Evolutionary conservation across 1,139 yeast genomes (phyloP).

Genomic region (Yamadazyma kanchanaburiensis): DNA sequence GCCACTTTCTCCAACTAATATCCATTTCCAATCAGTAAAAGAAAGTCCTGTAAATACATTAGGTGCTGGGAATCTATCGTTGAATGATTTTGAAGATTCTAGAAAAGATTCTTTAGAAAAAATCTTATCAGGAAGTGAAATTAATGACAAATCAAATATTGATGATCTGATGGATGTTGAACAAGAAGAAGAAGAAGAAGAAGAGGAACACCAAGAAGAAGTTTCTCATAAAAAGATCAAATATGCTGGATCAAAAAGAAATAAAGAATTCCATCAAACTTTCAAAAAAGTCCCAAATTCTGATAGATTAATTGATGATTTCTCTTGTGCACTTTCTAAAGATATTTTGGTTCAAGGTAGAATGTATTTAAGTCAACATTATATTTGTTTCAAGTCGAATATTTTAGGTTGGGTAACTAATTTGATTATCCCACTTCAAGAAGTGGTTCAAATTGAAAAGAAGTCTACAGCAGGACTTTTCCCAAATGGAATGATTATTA

Average conservation of each 20-base stretch:
- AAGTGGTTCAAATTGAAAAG: constrained; percentile 69
- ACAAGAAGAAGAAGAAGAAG: constrained; percentile 6
- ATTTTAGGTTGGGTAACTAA: constrained; percentile 74
- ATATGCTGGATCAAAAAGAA: constrained; percentile 43
- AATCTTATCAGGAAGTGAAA: neutral
- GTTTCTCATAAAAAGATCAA: constrained; percentile 16
- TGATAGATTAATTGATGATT: constrained; percentile 62
- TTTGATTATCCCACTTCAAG: constrained; percentile 61
- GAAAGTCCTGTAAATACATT: constrained; percentile 57
- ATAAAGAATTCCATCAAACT: constrained; percentile 58
- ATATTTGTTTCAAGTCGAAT: constrained; percentile 67
- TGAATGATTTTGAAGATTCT: constrained; percentile 48
- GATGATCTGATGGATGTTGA: constrained; percentile 1
- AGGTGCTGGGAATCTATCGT: constrained; percentile 68
- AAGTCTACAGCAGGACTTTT: constrained; percentile 69
- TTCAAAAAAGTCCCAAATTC: constrained; percentile 53
- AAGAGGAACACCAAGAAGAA: neutral
- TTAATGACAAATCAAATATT: constrained; percentile 4
- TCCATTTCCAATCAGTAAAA: constrained; percentile 58
- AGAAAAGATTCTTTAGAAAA: constrained; percentile 6
- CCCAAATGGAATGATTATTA: constrained; percentile 71
- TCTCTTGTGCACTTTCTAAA: constrained; percentile 66
- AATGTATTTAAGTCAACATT: constrained; percentile 57
- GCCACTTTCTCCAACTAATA: constrained; percentile 19
- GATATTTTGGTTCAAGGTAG: constrained; percentile 74